Evolutionary conservation across 495 filamentous ascomycete genomes (phyloP), one percentile per base, ranked within the genome.

Genomic region (Xylaria acuta): DNA sequence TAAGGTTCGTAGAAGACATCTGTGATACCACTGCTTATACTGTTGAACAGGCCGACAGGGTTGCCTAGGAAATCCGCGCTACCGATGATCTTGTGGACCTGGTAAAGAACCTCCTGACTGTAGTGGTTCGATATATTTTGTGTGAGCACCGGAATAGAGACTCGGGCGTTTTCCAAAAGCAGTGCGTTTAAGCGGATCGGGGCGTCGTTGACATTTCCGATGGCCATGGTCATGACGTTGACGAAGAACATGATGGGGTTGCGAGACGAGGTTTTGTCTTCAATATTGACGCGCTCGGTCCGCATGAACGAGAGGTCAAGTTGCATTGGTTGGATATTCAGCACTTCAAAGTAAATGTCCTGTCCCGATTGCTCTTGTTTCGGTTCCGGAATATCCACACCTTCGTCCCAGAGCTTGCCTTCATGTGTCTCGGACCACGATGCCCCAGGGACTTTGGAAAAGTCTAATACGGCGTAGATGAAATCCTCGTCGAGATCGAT

Each of bases 1-100:
- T 98, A 98, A 25, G 96, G 96, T 79, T 98, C 96, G 82, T 99
- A 99, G 85, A 99, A 99, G 76, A 99, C 97, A 75, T 97, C 96
- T 27, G 93, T 93, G 43, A 99, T 93, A 64, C 96, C 96, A 47
- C 96, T 98, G 81, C 93, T 97, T 83, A 99, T 91, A 75, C 95
- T 99, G 84, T 97, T 98, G 88, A 99, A 99, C 49, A 99, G 86
- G 49, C 96, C 96, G 49, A 99, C 96, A 0, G 96, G 96, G 77
- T 99, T 99, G 43, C 96, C 96, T n/a, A 99, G 86, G 87, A 99
- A 97, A 82, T 99, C 96, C 8, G 96, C 96, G 16, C 95, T 98
- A 34, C 96, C 96, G 70, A 99, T 86, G 73, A 99, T 94, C 78
- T 98, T 92, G 83, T 99, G 96, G 34, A 98, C 90, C 81, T 99